Evolutionary conservation across 495 filamentous ascomycete species (phyloP).

Genomic region (Penicillium samsonianum): DNA sequence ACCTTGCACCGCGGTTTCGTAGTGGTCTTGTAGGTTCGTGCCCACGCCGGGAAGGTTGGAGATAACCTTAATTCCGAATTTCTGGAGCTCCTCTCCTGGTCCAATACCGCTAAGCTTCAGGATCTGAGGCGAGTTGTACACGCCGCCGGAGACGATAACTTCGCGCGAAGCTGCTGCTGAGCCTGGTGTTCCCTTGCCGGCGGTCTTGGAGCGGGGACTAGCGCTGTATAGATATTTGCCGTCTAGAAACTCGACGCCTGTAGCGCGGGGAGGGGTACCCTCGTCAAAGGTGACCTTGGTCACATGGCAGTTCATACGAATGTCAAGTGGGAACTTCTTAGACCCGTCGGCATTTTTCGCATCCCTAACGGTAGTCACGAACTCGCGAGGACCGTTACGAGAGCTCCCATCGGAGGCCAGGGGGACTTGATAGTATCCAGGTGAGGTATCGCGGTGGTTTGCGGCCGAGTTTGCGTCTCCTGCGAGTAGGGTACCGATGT

Average conservation of each 20-base stretch:
- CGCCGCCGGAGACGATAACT: slow-evolving; percentile 61
- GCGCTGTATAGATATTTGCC: slow-evolving; percentile 62
- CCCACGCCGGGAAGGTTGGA: slow-evolving; percentile 63
- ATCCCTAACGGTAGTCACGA: slow-evolving; percentile 52
- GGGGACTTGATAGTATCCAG: slow-evolving; percentile 56
- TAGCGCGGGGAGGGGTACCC: slow-evolving; percentile 50
- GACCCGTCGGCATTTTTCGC: slow-evolving; percentile 52
- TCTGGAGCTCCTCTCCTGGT: slow-evolving; percentile 48
- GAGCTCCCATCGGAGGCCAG: slow-evolving; percentile 45
- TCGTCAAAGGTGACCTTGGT: slow-evolving; percentile 60
- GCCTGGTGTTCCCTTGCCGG: slow-evolving; percentile 42
- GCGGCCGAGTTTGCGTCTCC: slow-evolving; percentile 55
- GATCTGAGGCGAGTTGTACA: slow-evolving; percentile 63
- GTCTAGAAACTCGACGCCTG: slow-evolving; percentile 63
- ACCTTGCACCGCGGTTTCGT: slow-evolving; percentile 54
- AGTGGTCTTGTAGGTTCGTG: slow-evolving; percentile 66
- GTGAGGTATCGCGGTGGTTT: slow-evolving; percentile 37
- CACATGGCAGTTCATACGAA: slow-evolving; percentile 60
- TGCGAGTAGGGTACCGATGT: slow-evolving; percentile 46
- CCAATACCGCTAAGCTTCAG: slow-evolving; percentile 68
- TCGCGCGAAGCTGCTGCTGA: slow-evolving; percentile 53
- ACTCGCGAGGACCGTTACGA: slow-evolving; percentile 56
- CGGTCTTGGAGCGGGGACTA: slow-evolving; percentile 40
- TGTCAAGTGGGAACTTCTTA: slow-evolving; percentile 58
- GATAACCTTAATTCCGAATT: slow-evolving; percentile 53